Conservation (phyloP, 345 rosid genomes). For the Arabis alpina region DNA sequence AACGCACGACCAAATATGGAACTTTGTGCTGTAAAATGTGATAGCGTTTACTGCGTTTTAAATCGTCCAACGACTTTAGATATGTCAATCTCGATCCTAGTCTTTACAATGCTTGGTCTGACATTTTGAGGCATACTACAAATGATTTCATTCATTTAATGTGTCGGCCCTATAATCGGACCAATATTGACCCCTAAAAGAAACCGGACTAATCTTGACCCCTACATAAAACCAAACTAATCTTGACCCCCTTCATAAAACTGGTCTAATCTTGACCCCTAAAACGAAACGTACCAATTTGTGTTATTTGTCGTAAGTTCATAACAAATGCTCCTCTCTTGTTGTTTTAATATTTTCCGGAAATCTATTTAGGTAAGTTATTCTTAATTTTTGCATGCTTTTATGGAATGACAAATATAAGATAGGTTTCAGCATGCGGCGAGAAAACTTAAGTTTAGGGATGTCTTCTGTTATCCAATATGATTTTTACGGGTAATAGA, state of each 20-base stretch:
- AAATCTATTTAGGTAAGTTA: not conserved
- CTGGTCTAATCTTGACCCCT: conserved; percentile 4
- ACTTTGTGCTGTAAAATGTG: conserved; percentile 1
- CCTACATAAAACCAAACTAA: not conserved
- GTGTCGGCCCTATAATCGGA: not conserved
- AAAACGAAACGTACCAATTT: not conserved
- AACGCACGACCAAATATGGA: conserved; percentile 30
- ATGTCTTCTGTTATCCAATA: no score
- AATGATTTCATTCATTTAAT: not conserved
- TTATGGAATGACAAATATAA: not conserved
- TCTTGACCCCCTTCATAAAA: not conserved
- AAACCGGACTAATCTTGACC: conserved; percentile 16
- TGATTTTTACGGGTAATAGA: no score
- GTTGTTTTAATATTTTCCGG: not conserved
- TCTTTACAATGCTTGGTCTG: conserved; percentile 18
- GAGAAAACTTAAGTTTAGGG: no score
- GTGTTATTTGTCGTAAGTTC: not conserved
- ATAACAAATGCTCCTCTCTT: not conserved
- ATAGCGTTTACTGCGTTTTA: conserved; percentile 15
- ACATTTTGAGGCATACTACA: conserved; percentile 3
- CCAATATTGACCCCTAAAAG: conserved; percentile 27
- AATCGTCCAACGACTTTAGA: conserved; percentile 17
- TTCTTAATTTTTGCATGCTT: conserved; percentile 1
- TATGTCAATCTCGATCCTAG: conserved; percentile 9
- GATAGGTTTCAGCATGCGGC: no score